Conservation (phyloP, 495 filamentous ascomycete species). For the Diplogelasinospora grovesii region DNA sequence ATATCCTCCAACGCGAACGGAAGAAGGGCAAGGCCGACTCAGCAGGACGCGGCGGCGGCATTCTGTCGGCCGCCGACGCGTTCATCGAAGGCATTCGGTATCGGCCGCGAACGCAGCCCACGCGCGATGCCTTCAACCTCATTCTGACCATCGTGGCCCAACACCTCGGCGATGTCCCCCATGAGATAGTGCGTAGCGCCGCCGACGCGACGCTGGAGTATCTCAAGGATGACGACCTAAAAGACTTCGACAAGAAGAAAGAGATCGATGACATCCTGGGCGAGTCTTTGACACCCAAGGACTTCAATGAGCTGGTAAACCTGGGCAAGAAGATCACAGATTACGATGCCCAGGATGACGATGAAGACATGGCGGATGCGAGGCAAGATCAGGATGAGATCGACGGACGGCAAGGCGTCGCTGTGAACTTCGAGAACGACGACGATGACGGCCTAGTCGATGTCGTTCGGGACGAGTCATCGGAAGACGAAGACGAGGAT, state of each 20-base stretch:
- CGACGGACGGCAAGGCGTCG: conserved; percentile 92
- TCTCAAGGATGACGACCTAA: conserved; percentile 91
- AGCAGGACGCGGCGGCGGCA: conserved; percentile 65
- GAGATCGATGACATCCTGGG: conserved; percentile 92
- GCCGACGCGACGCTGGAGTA: conserved; percentile 87
- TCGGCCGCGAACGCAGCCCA: conserved; percentile 83
- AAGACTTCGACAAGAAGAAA: conserved; percentile 98
- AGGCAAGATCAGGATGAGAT: conserved; percentile 70
- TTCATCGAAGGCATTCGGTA: conserved; percentile 79
- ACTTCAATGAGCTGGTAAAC: conserved; percentile 96
- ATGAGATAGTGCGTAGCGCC: conserved; percentile 88
- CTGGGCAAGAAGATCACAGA: conserved; percentile 98
- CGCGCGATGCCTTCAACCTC: conserved; percentile 90
- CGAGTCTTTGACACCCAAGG: conserved; percentile 71
- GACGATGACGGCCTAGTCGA: conserved; percentile 74
- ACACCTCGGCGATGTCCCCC: conserved; percentile 87
- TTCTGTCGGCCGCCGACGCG: conserved; percentile 78
- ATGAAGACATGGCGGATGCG: conserved; percentile 75
- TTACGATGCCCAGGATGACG: conserved; percentile 94
- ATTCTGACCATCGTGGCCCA: conserved; percentile 85
- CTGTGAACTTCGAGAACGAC: conserved; percentile 91
- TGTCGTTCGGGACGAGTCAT: conserved; percentile 79
- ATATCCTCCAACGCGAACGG: conserved; percentile 80
- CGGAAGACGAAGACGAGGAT: conserved; percentile 62
- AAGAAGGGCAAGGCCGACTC: conserved; percentile 77